phyloP scores from a whole-genome alignment of 345 rosid species.

The Nephelium lappaceum region DNA sequence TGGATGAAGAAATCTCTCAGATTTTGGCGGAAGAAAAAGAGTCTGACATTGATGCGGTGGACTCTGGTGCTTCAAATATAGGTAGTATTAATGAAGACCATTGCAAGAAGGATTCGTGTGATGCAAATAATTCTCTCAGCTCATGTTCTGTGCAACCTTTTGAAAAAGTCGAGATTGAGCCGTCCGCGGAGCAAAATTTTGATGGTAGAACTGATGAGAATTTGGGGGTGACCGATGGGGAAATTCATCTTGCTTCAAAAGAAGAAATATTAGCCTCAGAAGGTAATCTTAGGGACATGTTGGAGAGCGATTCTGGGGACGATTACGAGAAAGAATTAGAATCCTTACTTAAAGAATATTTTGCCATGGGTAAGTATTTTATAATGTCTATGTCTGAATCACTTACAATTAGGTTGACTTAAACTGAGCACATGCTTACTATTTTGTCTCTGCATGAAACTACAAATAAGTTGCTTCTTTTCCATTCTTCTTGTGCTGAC shows the following conservation, averaged over 20 bases:
- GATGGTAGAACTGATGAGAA: neutral
- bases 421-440: neutral
- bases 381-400: neutral
- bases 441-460: neutral
- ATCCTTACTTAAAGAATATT: too few species aligned
- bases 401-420: neutral
- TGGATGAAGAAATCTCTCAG: conserved; percentile 27
- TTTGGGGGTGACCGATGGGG: neutral
- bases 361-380: conserved; percentile 22
- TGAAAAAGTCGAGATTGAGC: neutral
- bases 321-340: too few species aligned
- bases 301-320: too few species aligned
- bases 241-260: conserved; percentile 3
- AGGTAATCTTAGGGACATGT: too few species aligned
- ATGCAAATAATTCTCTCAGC: neutral
- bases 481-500: neutral
- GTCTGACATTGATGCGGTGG: neutral
- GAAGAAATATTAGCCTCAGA: conserved; percentile 2
- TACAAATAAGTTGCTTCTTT: neutral
- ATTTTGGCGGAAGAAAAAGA: conserved; percentile 1
- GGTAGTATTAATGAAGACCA: conserved; percentile 9
- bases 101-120: conserved; percentile 14
- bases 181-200: conserved; percentile 12
- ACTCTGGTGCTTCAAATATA: conserved; percentile 6
- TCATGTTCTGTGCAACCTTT: conserved; percentile 14